These are phyloP conservation scores for Eucalyptus curtisii DNA, from an alignment of 345 rosid species.

Conservation along the genomic window DNA sequence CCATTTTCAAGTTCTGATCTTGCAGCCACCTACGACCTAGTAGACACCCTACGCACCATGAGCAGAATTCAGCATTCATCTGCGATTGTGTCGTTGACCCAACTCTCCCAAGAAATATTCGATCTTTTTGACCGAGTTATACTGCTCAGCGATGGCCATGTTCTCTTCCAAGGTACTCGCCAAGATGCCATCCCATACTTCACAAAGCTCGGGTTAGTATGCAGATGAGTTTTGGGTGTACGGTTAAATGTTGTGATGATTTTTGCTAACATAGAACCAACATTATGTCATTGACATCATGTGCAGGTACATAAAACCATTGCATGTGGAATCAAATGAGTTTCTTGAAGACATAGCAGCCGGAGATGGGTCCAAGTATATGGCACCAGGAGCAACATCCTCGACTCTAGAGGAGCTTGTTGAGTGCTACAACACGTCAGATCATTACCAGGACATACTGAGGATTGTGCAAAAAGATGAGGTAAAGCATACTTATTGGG, in stretches of 20 bases:
- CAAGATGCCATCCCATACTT: slow-evolving; percentile 17
- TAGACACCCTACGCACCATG: slow-evolving; percentile 12
- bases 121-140: slow-evolving; percentile 17
- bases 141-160: slow-evolving; percentile 1
- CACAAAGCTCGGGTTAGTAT: slow-evolving; percentile 12
- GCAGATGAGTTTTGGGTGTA: neutral
- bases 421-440: slow-evolving; percentile 9
- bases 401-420: slow-evolving; percentile 7
- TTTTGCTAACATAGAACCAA: neutral
- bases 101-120: slow-evolving; percentile 12
- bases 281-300: neutral
- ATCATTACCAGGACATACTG: slow-evolving; percentile 18
- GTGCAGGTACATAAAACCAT: slow-evolving; percentile 11
- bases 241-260: neutral
- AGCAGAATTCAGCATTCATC: slow-evolving; percentile 21
- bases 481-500: slow-evolving; percentile 13
- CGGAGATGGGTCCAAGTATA: slow-evolving; percentile 10
- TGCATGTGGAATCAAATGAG: slow-evolving; percentile 10
- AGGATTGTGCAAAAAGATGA: slow-evolving; percentile 4
- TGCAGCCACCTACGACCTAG: slow-evolving; percentile 10
- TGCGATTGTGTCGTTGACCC: slow-evolving; percentile 12
- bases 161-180: slow-evolving; percentile 20
- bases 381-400: slow-evolving; percentile 10
- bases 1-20: slow-evolving; percentile 14
- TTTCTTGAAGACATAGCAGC: slow-evolving; percentile 15